Evolutionary conservation across 2,329 filamentous ascomycete species (phyloP).

Genomic region (Teratosphaeria gauchensis): DNA sequence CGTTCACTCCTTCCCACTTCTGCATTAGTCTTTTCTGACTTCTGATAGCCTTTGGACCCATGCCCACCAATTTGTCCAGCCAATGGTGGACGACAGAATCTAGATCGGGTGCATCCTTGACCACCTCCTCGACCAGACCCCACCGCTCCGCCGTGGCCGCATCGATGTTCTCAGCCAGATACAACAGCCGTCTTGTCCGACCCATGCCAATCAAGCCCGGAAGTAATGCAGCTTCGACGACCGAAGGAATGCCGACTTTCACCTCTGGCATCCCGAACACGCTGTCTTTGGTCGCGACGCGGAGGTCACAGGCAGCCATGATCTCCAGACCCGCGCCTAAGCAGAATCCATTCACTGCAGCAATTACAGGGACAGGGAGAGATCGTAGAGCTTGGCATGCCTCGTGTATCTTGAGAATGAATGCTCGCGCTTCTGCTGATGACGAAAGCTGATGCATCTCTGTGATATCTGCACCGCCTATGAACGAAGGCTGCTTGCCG

Average conservation of each 20-base stretch:
- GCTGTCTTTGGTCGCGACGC: constrained; percentile 24
- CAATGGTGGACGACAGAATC: constrained; percentile 26
- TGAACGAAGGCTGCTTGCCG: constrained; percentile 19
- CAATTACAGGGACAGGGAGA: constrained; percentile 30
- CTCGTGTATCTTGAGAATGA: constrained; percentile 27
- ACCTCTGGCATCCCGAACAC: constrained; percentile 34
- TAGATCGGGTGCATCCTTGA: constrained; percentile 17
- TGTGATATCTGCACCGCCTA: constrained; percentile 22
- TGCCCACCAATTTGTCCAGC: constrained; percentile 20
- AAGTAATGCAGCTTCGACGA: constrained; percentile 30
- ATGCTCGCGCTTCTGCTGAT: constrained; percentile 21
- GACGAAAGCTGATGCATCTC: constrained; percentile 18
- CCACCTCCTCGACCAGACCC: constrained; percentile 30
- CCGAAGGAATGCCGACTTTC: constrained; percentile 29
- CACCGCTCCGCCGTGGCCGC: constrained; percentile 25
- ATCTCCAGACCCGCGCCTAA: constrained; percentile 31
- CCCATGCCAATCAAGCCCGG: constrained; percentile 31
- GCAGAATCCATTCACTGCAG: constrained; percentile 28
- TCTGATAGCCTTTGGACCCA: constrained; percentile 24
- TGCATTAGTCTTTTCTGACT: constrained; percentile 25
- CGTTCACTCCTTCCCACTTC: constrained; percentile 17
- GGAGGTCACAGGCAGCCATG: constrained; percentile 28
- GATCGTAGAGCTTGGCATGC: constrained; percentile 27
- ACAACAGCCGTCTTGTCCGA: constrained; percentile 26
- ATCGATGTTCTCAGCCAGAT: constrained; percentile 28